A percentile compares a stretch with the other conserved stretches of the same genome.
These are phyloP conservation scores for Mrakia frigida DNA, from an alignment of 768 basidiomycete species.

Conservation along the genomic window DNA sequence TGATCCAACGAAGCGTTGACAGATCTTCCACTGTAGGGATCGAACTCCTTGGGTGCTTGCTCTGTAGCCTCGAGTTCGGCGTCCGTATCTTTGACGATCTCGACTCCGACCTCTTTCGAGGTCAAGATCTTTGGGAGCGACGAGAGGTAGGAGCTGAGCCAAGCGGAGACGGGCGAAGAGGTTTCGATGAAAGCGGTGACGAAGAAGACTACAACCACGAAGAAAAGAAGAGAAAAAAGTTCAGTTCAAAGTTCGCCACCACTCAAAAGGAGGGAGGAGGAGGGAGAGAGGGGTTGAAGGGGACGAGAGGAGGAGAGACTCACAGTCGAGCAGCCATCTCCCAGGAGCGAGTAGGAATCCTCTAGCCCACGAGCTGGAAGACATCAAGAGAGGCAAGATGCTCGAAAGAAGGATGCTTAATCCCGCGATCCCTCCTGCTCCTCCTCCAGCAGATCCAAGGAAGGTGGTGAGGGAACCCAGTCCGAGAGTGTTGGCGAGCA, in stretches of 20 bases:
- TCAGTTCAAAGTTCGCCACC: not conserved
- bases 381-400: not conserved
- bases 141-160: slow-evolving; percentile 4
- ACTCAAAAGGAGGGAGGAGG: not conserved
- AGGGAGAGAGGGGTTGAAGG: too few species aligned
- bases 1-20: not conserved
- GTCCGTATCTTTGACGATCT: not conserved
- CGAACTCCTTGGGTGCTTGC: too few species aligned
- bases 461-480: not conserved
- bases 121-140: not conserved
- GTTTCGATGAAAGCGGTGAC: not conserved
- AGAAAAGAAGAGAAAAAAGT: not conserved
- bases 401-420: not conserved
- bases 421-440: not conserved
- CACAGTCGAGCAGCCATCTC: not conserved
- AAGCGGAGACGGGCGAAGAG: not conserved
- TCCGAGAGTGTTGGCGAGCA: not conserved
- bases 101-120: slow-evolving; percentile 6
- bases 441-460: not conserved
- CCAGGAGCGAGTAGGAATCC: not conserved
- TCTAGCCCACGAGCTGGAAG: not conserved
- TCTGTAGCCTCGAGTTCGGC: not conserved
- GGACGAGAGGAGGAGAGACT: not conserved
- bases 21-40: not conserved
- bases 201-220: not conserved